These are phyloP conservation scores for Malassezia equina DNA, from an alignment of 1,284 basidiomycete genomes.

Conservation along the genomic window DNA sequence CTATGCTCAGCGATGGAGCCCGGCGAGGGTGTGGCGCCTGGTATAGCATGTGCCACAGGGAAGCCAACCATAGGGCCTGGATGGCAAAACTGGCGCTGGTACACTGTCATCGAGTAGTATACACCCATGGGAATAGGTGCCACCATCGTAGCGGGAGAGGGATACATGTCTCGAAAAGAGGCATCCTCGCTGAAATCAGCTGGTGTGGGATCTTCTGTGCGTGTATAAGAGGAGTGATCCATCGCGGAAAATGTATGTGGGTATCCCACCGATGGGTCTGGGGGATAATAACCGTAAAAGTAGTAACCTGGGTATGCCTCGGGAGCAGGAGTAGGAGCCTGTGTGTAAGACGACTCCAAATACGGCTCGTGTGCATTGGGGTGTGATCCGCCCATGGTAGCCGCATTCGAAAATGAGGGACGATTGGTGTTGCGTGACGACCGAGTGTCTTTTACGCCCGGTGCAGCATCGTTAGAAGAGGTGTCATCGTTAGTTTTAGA, in stretches of 20 bases:
- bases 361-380: not conserved
- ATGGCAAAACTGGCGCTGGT: constrained; percentile 3
- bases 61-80: not conserved
- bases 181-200: not conserved
- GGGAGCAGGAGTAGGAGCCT: not conserved
- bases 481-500: not conserved
- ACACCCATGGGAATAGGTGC: not conserved
- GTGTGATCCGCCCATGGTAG: not conserved
- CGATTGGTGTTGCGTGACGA: not conserved
- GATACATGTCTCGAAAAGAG: not conserved
- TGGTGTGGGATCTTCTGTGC: not conserved
- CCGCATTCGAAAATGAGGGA: not conserved
- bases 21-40: not conserved
- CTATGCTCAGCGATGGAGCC: not conserved
- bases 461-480: not conserved
- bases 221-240: not conserved
- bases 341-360: not conserved
- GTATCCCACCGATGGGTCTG: not conserved
- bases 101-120: constrained; percentile 4
- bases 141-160: not conserved
- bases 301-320: constrained; percentile 1
- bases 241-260: not conserved
- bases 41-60: not conserved
- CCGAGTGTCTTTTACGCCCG: not conserved
- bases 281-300: constrained; percentile 1